phyloP scores from a whole-genome alignment of 2,329 filamentous ascomycete genomes.

The Ceratocystis huliohia region DNA sequence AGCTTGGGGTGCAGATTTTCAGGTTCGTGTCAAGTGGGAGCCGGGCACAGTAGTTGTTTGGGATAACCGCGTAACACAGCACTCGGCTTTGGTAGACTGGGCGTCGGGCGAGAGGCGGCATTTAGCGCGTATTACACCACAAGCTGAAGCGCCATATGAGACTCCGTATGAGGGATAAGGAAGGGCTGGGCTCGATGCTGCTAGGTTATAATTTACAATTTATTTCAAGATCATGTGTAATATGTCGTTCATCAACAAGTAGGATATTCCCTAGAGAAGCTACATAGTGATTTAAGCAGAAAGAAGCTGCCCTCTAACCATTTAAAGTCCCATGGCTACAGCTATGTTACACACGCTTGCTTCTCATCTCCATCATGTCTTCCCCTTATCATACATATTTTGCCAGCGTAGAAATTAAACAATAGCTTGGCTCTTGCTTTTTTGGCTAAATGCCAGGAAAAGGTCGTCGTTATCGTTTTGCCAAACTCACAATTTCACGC shows the following conservation, averaged over 20 bases:
- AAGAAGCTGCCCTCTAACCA: background rate
- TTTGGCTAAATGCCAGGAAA: background rate
- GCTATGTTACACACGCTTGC: background rate
- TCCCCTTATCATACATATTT: background rate
- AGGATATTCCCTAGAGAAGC: background rate
- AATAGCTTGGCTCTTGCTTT: background rate
- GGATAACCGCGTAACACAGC: constrained; percentile 71
- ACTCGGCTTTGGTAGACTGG: constrained; percentile 74
- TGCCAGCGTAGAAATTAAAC: background rate
- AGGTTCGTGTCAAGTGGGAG: constrained; percentile 57
- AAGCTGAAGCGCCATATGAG: constrained; percentile 54
- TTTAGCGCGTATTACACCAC: constrained; percentile 68
- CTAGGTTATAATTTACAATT: background rate
- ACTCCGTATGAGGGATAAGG: constrained; percentile 21
- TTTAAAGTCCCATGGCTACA: background rate
- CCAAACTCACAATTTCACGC: background rate
- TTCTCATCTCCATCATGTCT: too few species aligned
- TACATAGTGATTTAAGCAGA: background rate
- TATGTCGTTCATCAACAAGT: background rate
- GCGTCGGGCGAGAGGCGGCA: constrained; percentile 64
- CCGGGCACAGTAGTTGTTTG: constrained; percentile 71
- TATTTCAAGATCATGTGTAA: background rate
- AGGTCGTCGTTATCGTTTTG: background rate
- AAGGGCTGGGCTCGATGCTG: too few species aligned
- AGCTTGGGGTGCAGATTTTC: constrained; percentile 43